Evolutionary conservation across 2,329 filamentous ascomycete genomes (phyloP), one percentile per base, ranked within the genome.

Genomic region (Ceratocystiopsis sp.): DNA sequence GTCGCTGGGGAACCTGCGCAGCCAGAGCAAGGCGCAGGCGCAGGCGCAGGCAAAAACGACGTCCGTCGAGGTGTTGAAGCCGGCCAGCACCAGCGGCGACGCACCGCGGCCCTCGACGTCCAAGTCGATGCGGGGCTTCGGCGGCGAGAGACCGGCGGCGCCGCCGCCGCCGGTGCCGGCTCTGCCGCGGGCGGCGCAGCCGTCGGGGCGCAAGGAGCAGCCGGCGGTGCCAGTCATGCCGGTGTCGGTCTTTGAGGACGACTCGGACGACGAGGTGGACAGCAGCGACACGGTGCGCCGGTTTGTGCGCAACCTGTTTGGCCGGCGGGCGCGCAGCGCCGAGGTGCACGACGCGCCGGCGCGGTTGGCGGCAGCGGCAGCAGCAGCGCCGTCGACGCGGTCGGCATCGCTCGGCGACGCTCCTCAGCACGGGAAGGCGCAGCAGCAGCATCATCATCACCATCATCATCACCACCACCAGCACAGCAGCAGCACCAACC

Each of bases 231-330:
- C n/a, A 2, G 35, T 38, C 4, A 19, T 37, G 2, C 39, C 43
- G 0, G 41, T 47, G 14, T 51, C 49, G 10, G 39, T 51, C 2
- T 51, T 51, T 15, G 49, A 51, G 16, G 48, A 50, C 12, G 49
- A 51, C 34, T 49, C 49, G 10, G 49, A 51, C 8, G 46, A 51
- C 15, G 49, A 51, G 18, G 49, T 42, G 15, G 32, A 33, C 32
- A 46, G 43, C 16, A 21, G 8, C 21, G 48, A 47, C 16, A 29
- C 38, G 12, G 48, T 51, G 9, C 48, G 48, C 35, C 46, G 43
- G 17, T 48, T 48, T 40, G 38, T 51, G 3, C 48, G 46, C 37
- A 48, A 48, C 25, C 17, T 51, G 3, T 51, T 51, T 14, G 34
- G 46, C 2, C 46, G 49, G 10, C 45, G 49, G 13, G 35, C 42